Conservation (phyloP, 805 yeast species). For the Debaryomyces prosopidis region DNA sequence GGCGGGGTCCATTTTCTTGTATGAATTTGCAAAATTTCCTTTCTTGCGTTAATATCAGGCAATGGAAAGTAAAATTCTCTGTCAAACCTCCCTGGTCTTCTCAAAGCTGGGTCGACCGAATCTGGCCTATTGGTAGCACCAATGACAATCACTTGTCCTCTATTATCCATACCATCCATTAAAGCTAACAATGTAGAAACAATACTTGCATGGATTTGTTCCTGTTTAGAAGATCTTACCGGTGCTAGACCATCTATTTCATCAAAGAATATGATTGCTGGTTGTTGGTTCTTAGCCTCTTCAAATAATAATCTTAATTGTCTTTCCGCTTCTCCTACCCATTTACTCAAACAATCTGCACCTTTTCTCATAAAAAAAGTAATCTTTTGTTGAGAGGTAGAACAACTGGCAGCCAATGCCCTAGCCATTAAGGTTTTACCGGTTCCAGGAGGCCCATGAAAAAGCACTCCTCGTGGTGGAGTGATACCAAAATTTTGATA, state of each 20-base stretch:
- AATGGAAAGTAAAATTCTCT: constrained; percentile 95
- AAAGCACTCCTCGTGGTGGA: constrained; percentile 95
- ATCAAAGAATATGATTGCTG: constrained; percentile 93
- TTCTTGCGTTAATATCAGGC: constrained; percentile 80
- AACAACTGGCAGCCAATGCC: constrained; percentile 93
- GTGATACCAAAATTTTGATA: constrained; percentile 87
- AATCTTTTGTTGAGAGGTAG: constrained; percentile 79
- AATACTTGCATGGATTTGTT: constrained; percentile 96
- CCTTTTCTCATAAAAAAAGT: constrained; percentile 98
- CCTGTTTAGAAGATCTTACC: constrained; percentile 95
- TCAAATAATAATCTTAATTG: constrained; percentile 88
- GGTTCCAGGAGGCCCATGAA: constrained; percentile 99
- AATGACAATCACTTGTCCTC: constrained; percentile 97
- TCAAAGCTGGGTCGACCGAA: constrained; percentile 95
- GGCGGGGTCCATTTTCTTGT: constrained; percentile 89
- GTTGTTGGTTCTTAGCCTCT: constrained; percentile 95
- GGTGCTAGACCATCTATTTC: constrained; percentile 99
- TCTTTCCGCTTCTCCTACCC: constrained; percentile 99
- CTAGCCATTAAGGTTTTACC: constrained; percentile 98
- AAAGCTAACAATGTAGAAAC: constrained; percentile 92
- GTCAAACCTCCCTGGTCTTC: constrained; percentile 97
- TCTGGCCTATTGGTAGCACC: constrained; percentile 99
- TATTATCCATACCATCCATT: constrained; percentile 99
- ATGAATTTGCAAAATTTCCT: constrained; percentile 78
- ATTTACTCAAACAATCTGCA: constrained; percentile 93